Evolutionary conservation across 2,329 filamentous ascomycete genomes (phyloP), one percentile per base, ranked within the genome.

Genomic region (Trichoderma gracile): DNA sequence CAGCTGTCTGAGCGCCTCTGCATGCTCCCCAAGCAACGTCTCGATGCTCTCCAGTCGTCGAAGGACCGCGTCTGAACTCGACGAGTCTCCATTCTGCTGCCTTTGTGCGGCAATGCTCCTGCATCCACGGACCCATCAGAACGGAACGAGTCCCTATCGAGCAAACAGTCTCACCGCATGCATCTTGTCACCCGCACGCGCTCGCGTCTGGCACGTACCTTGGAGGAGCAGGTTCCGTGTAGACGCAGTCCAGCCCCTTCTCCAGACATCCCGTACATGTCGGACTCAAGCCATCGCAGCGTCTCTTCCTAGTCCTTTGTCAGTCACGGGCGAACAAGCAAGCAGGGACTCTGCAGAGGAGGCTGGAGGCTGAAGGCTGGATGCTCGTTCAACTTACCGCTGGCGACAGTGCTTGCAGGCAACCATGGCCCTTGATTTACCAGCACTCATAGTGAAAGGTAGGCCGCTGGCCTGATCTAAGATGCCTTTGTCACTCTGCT

Each of bases 371-470:
- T 25, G 23, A 9, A 33, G 2, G 30, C 30, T 33, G 10, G 15
- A 38, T 30, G 8, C 15, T 25, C 14, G n/a, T 12, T 57, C 17
- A 15, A 19, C n/a, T n/a, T 55, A 65, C 63, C 63, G 63, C 27
- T 65, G 63, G 14, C 63, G 63, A 55, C 63, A 65, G 50, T 60
- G 30, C 8, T 43, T 60, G 47, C 63, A 65, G 19, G 63, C 63
- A 8, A 65, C 42, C 54, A 58, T 59, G 25, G 30, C 53, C 40
- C 56, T 59, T 25, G 21, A 19, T 46, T 33, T 38, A 25, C 38
- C 49, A 33, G 63, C 15, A 49, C 21, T 65, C 63, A 65, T 65
- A 59, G 30, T 33, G 8, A 5, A 0, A 23, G 42, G 21, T 12
- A 40, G 19, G n/a, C 25, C 1, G 15, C 21, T 7, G 52, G 19